These are phyloP conservation scores for Gastrodia elata DNA, from an alignment of 106 monocot genomes.

Conservation along the genomic window DNA sequence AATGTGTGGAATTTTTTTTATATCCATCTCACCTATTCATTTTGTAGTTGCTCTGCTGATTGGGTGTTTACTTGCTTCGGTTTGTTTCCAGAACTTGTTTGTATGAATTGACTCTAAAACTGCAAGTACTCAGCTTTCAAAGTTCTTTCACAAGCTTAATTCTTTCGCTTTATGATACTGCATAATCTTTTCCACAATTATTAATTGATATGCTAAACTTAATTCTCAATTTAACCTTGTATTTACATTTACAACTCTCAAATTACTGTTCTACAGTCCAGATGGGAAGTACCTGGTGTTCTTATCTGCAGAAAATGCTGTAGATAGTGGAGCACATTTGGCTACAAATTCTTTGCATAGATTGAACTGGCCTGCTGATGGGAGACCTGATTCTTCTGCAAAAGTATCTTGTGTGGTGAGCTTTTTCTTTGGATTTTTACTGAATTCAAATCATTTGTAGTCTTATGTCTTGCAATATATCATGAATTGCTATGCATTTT, in stretches of 20 bases:
- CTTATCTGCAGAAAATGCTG: conserved; percentile 76
- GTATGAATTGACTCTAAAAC: background rate
- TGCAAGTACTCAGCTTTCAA: background rate
- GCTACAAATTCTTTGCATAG: conserved; percentile 88
- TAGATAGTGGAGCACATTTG: conserved; percentile 86
- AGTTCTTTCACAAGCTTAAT: background rate
- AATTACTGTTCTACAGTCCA: conserved; percentile 51
- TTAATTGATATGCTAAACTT: background rate
- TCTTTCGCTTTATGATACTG: background rate
- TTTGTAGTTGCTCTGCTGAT: background rate
- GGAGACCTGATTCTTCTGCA: conserved; percentile 23
- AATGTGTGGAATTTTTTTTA: background rate
- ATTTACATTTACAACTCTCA: conserved; percentile 5
- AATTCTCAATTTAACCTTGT: background rate
- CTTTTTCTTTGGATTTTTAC: background rate
- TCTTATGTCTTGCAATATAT: background rate
- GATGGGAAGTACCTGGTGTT: conserved; percentile 88
- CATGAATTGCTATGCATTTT: background rate
- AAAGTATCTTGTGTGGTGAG: conserved; percentile 67
- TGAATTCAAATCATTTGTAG: background rate
- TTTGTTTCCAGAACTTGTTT: background rate
- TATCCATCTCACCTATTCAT: background rate
- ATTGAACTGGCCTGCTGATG: conserved; percentile 68
- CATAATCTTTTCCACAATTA: background rate
- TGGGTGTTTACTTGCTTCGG: background rate